Percentiles rank a stretch among this genome's conserved stretches.
phyloP scores from a whole-genome alignment of 495 filamentous ascomycete genomes.

The Aspergillus cristatus region DNA sequence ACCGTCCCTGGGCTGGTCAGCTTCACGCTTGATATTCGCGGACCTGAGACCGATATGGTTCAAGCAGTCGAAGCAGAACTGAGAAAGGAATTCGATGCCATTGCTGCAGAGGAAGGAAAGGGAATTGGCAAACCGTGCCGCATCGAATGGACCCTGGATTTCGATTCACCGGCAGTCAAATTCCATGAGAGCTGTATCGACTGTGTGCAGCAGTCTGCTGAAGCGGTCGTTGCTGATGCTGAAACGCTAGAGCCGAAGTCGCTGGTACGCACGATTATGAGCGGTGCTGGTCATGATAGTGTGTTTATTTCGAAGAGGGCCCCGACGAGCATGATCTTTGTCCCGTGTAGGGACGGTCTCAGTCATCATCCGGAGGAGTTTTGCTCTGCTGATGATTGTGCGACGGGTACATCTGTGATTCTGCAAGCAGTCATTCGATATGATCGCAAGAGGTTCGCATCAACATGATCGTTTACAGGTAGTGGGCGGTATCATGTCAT shows the following conservation, averaged over 20 bases:
- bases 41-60: slow-evolving; percentile 48
- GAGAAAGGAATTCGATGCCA: slow-evolving; percentile 44
- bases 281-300: slow-evolving; percentile 55
- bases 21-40: slow-evolving; percentile 66
- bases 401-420: slow-evolving; percentile 53
- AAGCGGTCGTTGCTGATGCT: slow-evolving; percentile 38
- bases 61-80: slow-evolving; percentile 46
- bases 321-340: slow-evolving; percentile 60
- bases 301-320: slow-evolving; percentile 51
- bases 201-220: slow-evolving; percentile 54
- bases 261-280: slow-evolving; percentile 42
- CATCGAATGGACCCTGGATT: slow-evolving; percentile 52
- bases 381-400: slow-evolving; percentile 51
- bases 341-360: slow-evolving; percentile 55
- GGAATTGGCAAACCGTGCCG: slow-evolving; percentile 44
- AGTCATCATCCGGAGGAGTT: slow-evolving; percentile 59
- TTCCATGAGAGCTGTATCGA: slow-evolving; percentile 65
- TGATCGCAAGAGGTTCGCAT: slow-evolving; percentile 39
- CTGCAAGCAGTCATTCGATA: slow-evolving; percentile 51
- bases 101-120: slow-evolving; percentile 45
- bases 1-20: slow-evolving; percentile 62
- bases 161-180: slow-evolving; percentile 52
- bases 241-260: slow-evolving; percentile 33
- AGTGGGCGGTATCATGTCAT: too few species aligned
- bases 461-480: slow-evolving; percentile 2